A percentile compares a stretch with the other conserved stretches of the same genome.
Conservation (phyloP, 208 protist species). For the Acanthamoeba sp. region DNA sequence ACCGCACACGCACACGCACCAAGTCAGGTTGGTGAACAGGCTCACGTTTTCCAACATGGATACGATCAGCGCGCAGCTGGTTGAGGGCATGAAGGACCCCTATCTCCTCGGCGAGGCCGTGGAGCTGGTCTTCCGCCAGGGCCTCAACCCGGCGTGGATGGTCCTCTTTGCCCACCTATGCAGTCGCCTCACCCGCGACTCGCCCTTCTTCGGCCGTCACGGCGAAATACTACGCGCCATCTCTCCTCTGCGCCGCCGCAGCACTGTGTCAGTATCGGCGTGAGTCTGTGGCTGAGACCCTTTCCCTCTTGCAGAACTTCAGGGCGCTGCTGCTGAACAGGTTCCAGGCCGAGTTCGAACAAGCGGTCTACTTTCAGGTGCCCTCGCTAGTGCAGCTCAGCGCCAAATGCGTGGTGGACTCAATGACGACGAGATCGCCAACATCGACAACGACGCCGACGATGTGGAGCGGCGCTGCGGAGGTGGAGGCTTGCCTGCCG, state of each 20-base stretch:
- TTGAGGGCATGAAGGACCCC: neutral
- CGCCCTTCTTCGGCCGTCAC: neutral
- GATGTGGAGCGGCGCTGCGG: too few species aligned
- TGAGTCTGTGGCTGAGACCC: neutral
- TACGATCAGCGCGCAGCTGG: neutral
- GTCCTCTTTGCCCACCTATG: conserved; percentile 3
- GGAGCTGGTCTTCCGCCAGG: conserved; percentile 8
- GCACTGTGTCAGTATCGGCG: neutral
- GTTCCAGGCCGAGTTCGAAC: neutral
- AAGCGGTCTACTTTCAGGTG: neutral
- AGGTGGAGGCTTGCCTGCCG: neutral
- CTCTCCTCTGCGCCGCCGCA: neutral
- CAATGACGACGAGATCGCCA: neutral
- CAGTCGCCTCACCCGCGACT: neutral
- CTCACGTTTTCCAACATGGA: conserved; percentile 29
- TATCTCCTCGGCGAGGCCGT: conserved; percentile 37
- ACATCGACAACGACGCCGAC: neutral
- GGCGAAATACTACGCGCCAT: neutral
- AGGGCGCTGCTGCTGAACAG: neutral
- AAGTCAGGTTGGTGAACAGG: conserved; percentile 11
- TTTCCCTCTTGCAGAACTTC: neutral
- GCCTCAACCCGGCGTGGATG: neutral
- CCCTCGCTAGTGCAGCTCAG: neutral
- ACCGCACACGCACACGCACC: neutral
- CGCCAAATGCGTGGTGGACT: neutral